Conservation (phyloP, 805 yeast genomes). For the Priceomyces haplophilus region DNA sequence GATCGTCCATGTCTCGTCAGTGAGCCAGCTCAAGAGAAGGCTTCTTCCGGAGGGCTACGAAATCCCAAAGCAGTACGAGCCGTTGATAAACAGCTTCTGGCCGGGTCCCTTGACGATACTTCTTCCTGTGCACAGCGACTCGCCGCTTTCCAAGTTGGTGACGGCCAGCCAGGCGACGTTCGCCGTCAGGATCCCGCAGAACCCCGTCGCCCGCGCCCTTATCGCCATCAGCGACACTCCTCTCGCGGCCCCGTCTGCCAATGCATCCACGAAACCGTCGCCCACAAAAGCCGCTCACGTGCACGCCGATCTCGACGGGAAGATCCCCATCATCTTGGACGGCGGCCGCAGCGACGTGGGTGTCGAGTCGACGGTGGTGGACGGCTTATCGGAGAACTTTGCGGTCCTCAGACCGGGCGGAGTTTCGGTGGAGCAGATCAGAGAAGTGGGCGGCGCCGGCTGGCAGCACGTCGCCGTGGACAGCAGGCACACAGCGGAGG, state of each 20-base stretch:
- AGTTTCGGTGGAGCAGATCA: conserved; percentile 73
- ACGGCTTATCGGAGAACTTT: conserved; percentile 84
- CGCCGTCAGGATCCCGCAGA: conserved; percentile 86
- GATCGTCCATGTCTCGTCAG: conserved; percentile 82
- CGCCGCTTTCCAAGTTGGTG: conserved; percentile 65
- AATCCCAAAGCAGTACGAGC: conserved; percentile 67
- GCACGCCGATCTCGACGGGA: conserved; percentile 69
- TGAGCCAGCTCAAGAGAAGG: conserved; percentile 62
- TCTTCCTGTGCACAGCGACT: conserved; percentile 52
- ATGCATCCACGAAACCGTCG: conserved; percentile 92
- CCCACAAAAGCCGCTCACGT: conserved; percentile 91
- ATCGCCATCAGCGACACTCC: conserved; percentile 84
- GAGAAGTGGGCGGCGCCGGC: conserved; percentile 55
- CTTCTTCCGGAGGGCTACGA: conserved; percentile 47
- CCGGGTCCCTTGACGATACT: conserved; percentile 94
- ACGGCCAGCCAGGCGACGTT: conserved; percentile 88
- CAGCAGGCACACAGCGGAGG: conserved; percentile 62
- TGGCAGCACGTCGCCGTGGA: conserved; percentile 70
- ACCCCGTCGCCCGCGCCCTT: conserved; percentile 87
- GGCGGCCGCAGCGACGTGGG: conserved; percentile 91
- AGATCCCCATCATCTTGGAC: conserved; percentile 80
- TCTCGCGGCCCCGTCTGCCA: conserved; percentile 96
- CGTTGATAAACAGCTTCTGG: conserved; percentile 73
- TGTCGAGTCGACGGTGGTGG: conserved; percentile 90
- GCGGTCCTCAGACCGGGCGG: conserved; percentile 94